phyloP scores from a whole-genome alignment of 2,329 filamentous ascomycete species.

The Fusarium napiforme region DNA sequence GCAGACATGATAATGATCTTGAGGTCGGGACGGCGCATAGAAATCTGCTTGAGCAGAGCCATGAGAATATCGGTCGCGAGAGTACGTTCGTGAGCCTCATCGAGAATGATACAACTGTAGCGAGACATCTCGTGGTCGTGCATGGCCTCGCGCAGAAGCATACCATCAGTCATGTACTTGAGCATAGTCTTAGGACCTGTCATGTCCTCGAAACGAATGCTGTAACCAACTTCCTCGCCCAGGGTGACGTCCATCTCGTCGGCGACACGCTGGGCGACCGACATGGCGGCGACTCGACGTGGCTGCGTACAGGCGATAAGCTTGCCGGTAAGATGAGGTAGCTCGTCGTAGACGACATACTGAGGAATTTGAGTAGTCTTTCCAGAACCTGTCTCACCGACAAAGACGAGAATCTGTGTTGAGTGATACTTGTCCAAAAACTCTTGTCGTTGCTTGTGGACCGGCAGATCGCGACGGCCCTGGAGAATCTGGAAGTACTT shows the following conservation, averaged over 20 bases:
- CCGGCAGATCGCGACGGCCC: conserved; percentile 84
- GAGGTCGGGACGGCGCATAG: conserved; percentile 82
- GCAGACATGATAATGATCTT: conserved; percentile 99
- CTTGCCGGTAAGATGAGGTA: conserved; percentile 86
- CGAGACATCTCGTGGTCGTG: conserved; percentile 90
- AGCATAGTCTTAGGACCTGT: conserved; percentile 89
- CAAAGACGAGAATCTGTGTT: conserved; percentile 96
- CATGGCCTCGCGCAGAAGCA: conserved; percentile 96
- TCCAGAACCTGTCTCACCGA: conserved; percentile 98
- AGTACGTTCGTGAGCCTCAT: conserved; percentile 98
- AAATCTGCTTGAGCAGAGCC: conserved; percentile 93
- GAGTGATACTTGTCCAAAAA: conserved; percentile 94
- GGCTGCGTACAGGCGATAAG: conserved; percentile 98
- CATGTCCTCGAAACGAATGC: conserved; percentile 97
- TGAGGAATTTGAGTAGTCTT: conserved; percentile 99
- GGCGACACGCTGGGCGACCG: conserved; percentile 96
- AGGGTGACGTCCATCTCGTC: conserved; percentile 94
- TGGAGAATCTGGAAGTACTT: conserved; percentile 93
- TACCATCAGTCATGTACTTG: conserved; percentile 99
- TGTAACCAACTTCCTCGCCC: conserved; percentile 96
- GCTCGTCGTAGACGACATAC: conserved; percentile 96
- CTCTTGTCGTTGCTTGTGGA: conserved; percentile 92
- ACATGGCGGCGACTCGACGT: conserved; percentile 97
- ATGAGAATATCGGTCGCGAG: conserved; percentile 97
- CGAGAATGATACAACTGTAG: conserved; percentile 97